Conservation (phyloP, 306 rosid species). For the Dalbergia oliveri region DNA sequence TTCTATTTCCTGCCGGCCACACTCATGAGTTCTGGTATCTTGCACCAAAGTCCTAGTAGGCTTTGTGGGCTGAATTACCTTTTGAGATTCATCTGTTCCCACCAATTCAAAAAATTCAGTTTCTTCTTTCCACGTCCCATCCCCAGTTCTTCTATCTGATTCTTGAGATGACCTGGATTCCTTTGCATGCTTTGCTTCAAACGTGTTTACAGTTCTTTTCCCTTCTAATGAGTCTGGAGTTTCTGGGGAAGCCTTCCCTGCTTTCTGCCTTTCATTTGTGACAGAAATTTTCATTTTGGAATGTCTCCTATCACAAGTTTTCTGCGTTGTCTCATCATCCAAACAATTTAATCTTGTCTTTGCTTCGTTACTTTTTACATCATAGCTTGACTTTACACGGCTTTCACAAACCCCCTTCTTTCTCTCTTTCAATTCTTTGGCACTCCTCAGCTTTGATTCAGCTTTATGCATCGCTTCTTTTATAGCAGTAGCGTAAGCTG, state of each 20-base stretch:
- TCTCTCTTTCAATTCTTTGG: slow-evolving; percentile 73
- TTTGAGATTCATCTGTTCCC: slow-evolving; percentile 66
- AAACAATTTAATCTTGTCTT: slow-evolving; percentile 50
- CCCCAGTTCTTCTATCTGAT: slow-evolving; percentile 58
- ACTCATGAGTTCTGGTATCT: slow-evolving; percentile 49
- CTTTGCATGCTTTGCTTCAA: slow-evolving; percentile 52
- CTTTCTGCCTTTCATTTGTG: slow-evolving; percentile 65
- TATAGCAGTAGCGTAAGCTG: slow-evolving; percentile 57
- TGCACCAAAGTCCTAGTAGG: slow-evolving; percentile 51
- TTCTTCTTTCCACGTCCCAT: slow-evolving; percentile 81
- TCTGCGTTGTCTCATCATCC: slow-evolving; percentile 55
- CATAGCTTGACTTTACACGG: slow-evolving; percentile 51
- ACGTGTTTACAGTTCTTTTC: slow-evolving; percentile 41
- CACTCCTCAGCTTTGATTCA: slow-evolving; percentile 64
- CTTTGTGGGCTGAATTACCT: slow-evolving; percentile 54
- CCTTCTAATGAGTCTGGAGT: slow-evolving; percentile 51
- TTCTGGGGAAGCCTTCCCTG: slow-evolving; percentile 54
- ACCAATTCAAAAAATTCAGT: slow-evolving; percentile 83
- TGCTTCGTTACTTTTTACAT: slow-evolving; percentile 54
- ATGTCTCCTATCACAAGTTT: slow-evolving; percentile 50
- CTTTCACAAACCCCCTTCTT: slow-evolving; percentile 63
- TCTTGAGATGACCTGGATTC: slow-evolving; percentile 64
- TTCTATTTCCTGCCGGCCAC: slow-evolving; percentile 52
- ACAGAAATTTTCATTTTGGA: slow-evolving; percentile 47
- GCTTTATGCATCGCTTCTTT: slow-evolving; percentile 72